Evolutionary conservation across 768 basidiomycete genomes (phyloP), one percentile per base, ranked within the genome.

Genomic region (Xerocomellus intermedius): DNA sequence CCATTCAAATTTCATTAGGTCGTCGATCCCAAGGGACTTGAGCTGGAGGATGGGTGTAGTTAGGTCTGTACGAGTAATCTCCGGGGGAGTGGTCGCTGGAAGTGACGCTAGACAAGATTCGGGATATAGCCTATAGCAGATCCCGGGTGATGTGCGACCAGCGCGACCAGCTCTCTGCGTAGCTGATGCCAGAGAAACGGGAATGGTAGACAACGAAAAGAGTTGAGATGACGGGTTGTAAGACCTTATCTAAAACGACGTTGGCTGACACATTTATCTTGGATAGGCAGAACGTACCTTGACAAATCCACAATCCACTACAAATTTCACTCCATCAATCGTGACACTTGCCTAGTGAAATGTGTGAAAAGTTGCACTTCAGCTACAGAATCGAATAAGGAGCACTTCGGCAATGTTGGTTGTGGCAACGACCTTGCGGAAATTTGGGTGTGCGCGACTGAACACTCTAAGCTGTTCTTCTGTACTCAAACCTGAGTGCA

Each of bases 1-100:
- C 89, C 94, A 99, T 66, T 98, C 94, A 67, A 98, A 96, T 66
- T 90, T 91, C 82, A 97, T 88, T 14, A 98, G 70, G 70, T 99
- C 93, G 61, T 98, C 89, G 42, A 99, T 89, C 9, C 97, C 97
- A 30, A 99, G 79, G 0, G 91, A 89, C 71, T 98, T 98, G 46
- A 98, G 81, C 68, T 98, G 95, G 17, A 99, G 75, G 48, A 99
- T 88, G 5, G 93, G 90, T 3, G 91, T 89, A 0, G 90, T 89
- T 74, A 99, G 82, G 64, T 99, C 96, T 5, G 86, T 87, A 32
- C 96, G 84, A 10, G 87, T 88, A 46, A 98, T 87, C 75, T 99
- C 97, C 2, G 97, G 92, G 3, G 89, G 81, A 0, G 93, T 93
- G 1, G 84, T 83, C 4, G 75, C 73, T 1, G 86, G 78, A 55